Conservation (phyloP, 192 early-diverging fungal genomes). For the Spizellomyces punctatus region DNA sequence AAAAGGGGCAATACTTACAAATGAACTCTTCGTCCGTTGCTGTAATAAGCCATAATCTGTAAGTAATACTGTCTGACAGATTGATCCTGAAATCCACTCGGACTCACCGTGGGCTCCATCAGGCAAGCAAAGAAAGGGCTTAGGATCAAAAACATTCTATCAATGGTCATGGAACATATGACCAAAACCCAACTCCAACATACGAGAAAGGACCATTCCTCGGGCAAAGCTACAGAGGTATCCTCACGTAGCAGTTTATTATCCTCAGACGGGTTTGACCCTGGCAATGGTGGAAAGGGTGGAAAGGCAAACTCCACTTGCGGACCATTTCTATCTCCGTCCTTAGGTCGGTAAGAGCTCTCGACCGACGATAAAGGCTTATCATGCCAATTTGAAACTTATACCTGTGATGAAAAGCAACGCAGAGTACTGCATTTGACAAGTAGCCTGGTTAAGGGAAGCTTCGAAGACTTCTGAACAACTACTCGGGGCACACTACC, state of each 20-base stretch:
- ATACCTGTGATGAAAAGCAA: slow-evolving; percentile 55
- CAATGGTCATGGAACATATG: background rate
- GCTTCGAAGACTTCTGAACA: background rate
- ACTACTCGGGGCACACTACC: background rate
- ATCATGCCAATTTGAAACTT: background rate
- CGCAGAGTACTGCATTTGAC: slow-evolving; percentile 42
- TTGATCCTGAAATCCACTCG: background rate
- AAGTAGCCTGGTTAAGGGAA: slow-evolving; percentile 1
- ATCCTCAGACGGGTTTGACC: slow-evolving; percentile 18
- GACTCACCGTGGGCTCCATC: slow-evolving; percentile 75
- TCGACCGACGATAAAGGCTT: background rate
- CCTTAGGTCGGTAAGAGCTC: slow-evolving; percentile 1
- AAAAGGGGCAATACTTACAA: slow-evolving; percentile 31
- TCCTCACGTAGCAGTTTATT: slow-evolving; percentile 22
- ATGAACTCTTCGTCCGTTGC: slow-evolving; percentile 76
- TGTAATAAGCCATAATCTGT: background rate
- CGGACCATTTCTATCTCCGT: slow-evolving; percentile 45
- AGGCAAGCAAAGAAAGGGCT: slow-evolving; percentile 79
- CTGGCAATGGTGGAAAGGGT: slow-evolving; percentile 43
- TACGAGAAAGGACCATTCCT: slow-evolving; percentile 78
- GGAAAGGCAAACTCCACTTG: slow-evolving; percentile 55
- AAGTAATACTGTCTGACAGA: background rate
- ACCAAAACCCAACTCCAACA: background rate
- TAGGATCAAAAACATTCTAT: slow-evolving; percentile 1
- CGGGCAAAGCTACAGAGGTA: slow-evolving; percentile 57